Evolutionary conservation across 2,329 filamentous ascomycete species (phyloP).

Genomic region (Penicillium sp.): DNA sequence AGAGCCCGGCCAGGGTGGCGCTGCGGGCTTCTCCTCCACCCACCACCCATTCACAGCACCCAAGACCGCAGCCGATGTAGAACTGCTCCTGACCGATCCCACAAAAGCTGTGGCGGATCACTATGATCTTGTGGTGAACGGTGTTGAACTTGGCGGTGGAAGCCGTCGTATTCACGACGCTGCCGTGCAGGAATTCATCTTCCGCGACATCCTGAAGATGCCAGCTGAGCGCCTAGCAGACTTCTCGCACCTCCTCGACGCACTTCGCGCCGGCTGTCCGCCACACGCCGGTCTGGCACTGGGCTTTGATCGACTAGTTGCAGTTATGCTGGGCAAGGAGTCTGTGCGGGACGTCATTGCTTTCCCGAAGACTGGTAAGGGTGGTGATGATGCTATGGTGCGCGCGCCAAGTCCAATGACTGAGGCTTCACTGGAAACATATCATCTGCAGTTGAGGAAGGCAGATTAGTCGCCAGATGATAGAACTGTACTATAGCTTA

Average conservation of each 20-base stretch:
- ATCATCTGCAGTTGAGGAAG: conserved; percentile 56
- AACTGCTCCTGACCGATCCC: conserved; percentile 72
- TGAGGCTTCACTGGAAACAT: conserved; percentile 61
- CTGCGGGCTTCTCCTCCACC: conserved; percentile 78
- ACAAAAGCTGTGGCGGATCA: conserved; percentile 77
- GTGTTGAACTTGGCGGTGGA: conserved; percentile 89
- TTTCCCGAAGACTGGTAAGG: conserved; percentile 91
- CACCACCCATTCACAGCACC: conserved; percentile 97
- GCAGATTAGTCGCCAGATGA: background rate
- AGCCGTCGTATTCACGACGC: conserved; percentile 89
- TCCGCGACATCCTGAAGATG: conserved; percentile 84
- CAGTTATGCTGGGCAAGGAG: conserved; percentile 74
- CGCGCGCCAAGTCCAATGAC: conserved; percentile 73
- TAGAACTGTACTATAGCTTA: conserved; percentile 16
- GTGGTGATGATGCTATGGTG: conserved; percentile 83
- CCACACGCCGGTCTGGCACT: conserved; percentile 93
- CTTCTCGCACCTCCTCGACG: conserved; percentile 83
- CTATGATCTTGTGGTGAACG: conserved; percentile 95
- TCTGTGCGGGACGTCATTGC: conserved; percentile 93
- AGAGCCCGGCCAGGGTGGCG: conserved; percentile 78
- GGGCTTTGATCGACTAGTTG: conserved; percentile 85
- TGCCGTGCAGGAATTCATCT: conserved; percentile 78
- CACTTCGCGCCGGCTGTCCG: conserved; percentile 82
- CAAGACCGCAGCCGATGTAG: conserved; percentile 70
- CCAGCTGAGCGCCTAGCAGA: conserved; percentile 70